These are phyloP conservation scores for Juglanconis juglandina DNA, from an alignment of 2,329 filamentous ascomycete species.

Conservation along the genomic window DNA sequence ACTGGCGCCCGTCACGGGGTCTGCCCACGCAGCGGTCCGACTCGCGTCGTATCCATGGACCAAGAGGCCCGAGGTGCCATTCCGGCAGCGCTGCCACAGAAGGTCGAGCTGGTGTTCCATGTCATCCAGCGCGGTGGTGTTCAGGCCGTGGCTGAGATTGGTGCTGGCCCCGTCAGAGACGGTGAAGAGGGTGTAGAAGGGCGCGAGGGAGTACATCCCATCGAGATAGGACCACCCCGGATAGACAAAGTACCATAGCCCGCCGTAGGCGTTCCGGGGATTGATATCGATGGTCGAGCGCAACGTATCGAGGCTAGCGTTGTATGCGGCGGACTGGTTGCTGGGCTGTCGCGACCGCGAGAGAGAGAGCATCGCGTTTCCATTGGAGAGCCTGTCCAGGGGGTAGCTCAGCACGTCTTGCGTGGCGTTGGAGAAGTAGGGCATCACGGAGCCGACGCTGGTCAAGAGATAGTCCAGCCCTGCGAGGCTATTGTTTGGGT, in stretches of 20 bases:
- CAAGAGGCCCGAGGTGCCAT: constrained; percentile 37
- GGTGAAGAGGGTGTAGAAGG: constrained; percentile 33
- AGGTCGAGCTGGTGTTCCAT: constrained; percentile 40
- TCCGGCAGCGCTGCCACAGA: constrained; percentile 38
- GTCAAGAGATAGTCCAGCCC: constrained; percentile 22
- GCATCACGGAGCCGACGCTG: constrained; percentile 26
- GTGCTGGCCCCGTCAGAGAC: constrained; percentile 26
- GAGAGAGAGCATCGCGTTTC: constrained; percentile 26
- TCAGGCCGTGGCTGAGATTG: background rate
- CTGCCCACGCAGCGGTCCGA: constrained; percentile 45
- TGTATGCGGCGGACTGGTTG: background rate
- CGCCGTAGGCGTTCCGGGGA: constrained; percentile 24
- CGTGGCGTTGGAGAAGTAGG: constrained; percentile 26
- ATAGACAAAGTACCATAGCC: constrained; percentile 35
- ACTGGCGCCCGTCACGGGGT: constrained; percentile 42
- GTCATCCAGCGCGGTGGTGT: constrained; percentile 33
- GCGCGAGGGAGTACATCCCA: constrained; percentile 42
- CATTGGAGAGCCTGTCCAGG: constrained; percentile 30
- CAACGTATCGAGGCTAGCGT: background rate
- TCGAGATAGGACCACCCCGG: constrained; percentile 49
- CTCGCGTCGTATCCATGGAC: constrained; percentile 51
- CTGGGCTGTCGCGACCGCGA: background rate
- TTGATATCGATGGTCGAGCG: background rate
- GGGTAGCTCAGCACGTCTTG: constrained; percentile 27
- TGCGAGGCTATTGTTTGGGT: constrained; percentile 19